Evolutionary conservation across 2,329 filamentous ascomycete genomes (phyloP).

Genomic region (Tympanopsis confertula): DNA sequence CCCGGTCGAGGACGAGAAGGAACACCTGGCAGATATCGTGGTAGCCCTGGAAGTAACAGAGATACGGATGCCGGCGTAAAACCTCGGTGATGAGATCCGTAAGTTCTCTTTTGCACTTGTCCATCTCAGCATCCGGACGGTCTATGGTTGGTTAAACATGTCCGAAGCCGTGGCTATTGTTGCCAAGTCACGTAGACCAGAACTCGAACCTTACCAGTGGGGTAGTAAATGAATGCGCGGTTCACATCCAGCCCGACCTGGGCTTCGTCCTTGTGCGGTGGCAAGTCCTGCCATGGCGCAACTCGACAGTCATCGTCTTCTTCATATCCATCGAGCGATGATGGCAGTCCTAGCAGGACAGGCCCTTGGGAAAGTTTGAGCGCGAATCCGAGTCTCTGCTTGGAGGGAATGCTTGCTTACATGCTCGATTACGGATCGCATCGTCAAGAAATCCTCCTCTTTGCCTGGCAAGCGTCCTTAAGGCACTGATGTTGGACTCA

Average conservation of each 20-base stretch:
- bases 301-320: conserved; percentile 1
- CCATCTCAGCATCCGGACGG: conserved; percentile 57
- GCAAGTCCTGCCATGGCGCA: conserved; percentile 47
- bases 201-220: conserved; percentile 46
- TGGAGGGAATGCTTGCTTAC: too few relatives aligned
- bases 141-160: conserved; percentile 30
- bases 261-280: conserved; percentile 73
- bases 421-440: conserved; percentile 11
- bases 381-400: too few relatives aligned
- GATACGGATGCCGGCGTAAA: conserved; percentile 67
- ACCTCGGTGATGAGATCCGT: conserved; percentile 71
- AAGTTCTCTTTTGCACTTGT: conserved; percentile 62
- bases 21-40: conserved; percentile 97
- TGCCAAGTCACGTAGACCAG: not conserved
- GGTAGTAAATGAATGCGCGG: conserved; percentile 95
- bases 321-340: conserved; percentile 4
- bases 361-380: too few relatives aligned
- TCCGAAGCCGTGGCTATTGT: conserved; percentile 2
- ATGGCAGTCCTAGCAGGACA: too few relatives aligned
- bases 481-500: conserved; percentile 1
- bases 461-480: conserved; percentile 9
- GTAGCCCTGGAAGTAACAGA: conserved; percentile 96
- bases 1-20: conserved; percentile 66
- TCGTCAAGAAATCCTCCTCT: conserved; percentile 11
- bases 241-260: conserved; percentile 89